These are phyloP conservation scores for Astrocystis sublimbata DNA, from an alignment of 495 filamentous ascomycete genomes.

Conservation along the genomic window DNA sequence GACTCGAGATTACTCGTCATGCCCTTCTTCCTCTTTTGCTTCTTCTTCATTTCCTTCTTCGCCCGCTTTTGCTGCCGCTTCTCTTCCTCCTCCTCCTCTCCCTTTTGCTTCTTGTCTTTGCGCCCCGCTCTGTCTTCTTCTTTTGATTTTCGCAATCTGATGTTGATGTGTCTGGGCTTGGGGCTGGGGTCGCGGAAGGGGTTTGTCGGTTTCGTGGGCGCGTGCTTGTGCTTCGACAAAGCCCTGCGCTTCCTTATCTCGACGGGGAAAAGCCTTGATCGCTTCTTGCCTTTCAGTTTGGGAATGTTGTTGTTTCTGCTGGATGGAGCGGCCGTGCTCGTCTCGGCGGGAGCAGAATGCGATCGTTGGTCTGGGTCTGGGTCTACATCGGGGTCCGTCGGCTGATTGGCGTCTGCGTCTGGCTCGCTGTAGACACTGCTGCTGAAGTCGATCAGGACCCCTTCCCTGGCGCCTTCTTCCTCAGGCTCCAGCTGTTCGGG, in stretches of 20 bases:
- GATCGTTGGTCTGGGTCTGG: neutral
- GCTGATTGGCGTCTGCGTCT: neutral
- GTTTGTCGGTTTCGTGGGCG: neutral
- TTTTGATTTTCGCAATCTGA: too few species aligned
- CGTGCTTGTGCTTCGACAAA: neutral
- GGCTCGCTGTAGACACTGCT: too few species aligned
- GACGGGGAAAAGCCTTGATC: neutral
- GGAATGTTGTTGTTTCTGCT: too few species aligned
- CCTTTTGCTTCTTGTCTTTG: too few species aligned
- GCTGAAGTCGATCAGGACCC: neutral
- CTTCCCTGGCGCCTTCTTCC: neutral
- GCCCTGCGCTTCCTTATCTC: neutral
- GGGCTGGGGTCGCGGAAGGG: slow-evolving; percentile 8
- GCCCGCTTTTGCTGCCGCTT: too few species aligned
- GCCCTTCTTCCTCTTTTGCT: neutral
- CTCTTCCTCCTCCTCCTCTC: too few species aligned
- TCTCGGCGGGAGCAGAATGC: too few species aligned
- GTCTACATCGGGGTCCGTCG: too few species aligned
- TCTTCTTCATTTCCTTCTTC: neutral
- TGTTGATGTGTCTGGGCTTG: too few species aligned
- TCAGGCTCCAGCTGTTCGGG: too few species aligned
- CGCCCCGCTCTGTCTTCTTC: too few species aligned
- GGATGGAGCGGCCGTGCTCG: neutral
- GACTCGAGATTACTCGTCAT: neutral
- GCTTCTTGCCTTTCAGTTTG: neutral